A percentile compares a stretch with the other conserved stretches of the same genome.
phyloP scores from a whole-genome alignment of 345 rosid genomes.

The Populus euphratica region DNA sequence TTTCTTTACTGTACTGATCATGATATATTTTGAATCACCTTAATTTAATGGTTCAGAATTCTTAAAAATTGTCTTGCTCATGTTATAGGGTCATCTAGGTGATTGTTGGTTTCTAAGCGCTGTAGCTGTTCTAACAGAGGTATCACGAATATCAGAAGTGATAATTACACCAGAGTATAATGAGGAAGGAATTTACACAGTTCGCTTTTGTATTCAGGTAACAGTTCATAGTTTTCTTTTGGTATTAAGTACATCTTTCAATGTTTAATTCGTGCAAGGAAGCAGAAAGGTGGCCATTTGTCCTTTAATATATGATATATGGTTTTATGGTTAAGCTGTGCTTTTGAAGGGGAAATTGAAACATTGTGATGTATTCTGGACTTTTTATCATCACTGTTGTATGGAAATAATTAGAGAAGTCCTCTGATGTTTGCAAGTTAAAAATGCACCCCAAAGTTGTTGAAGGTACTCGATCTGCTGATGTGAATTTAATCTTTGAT shows the following conservation, averaged over 20 bases:
- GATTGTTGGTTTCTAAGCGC: slow-evolving; percentile 99
- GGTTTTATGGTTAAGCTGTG: not conserved
- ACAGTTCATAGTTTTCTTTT: slow-evolving; percentile 9
- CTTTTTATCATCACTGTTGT: not conserved
- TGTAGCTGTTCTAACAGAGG: slow-evolving; percentile 95
- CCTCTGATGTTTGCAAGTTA: not conserved
- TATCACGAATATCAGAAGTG: slow-evolving; percentile 86
- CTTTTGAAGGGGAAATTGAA: not conserved
- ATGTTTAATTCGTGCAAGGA: not conserved
- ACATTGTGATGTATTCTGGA: not conserved
- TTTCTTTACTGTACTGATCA: slow-evolving; percentile 8
- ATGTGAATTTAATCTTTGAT: not conserved
- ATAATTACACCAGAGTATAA: slow-evolving; percentile 95
- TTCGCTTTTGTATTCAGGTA: slow-evolving; percentile 99
- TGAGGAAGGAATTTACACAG: slow-evolving; percentile 98
- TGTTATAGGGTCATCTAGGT: slow-evolving; percentile 84
- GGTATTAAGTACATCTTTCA: not conserved
- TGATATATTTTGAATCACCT: slow-evolving; percentile 6
- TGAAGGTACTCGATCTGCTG: not conserved
- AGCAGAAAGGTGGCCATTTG: not conserved
- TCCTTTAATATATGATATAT: not conserved
- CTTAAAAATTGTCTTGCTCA: slow-evolving; percentile 11
- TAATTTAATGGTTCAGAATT: slow-evolving; percentile 10
- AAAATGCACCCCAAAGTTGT: not conserved
- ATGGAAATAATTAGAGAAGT: not conserved